Conservation (phyloP, 176 grass and related monocot species). For the Cocos nucifera region DNA sequence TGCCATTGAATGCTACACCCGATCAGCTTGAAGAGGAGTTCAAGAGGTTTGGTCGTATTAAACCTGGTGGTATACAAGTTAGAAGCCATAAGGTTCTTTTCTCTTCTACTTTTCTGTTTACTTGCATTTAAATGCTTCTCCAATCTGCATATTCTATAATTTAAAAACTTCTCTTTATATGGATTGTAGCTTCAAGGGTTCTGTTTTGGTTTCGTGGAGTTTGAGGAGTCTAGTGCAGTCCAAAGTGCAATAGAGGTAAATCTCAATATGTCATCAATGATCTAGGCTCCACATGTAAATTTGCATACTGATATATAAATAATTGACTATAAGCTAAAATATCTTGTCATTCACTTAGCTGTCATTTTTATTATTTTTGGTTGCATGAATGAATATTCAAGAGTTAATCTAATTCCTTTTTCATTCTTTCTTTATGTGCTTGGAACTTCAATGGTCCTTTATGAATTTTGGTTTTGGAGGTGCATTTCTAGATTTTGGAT, state of each 20-base stretch:
- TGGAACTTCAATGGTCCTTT: too few species aligned
- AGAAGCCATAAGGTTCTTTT: slow-evolving; percentile 87
- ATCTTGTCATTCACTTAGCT: too few species aligned
- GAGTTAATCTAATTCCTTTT: too few species aligned
- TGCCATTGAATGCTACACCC: slow-evolving; percentile 57
- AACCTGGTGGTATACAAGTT: slow-evolving; percentile 80
- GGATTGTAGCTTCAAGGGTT: slow-evolving; percentile 73
- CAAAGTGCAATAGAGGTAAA: slow-evolving; percentile 79
- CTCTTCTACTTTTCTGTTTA: background rate
- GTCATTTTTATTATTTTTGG: too few species aligned
- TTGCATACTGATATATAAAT: too few species aligned
- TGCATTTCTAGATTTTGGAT: too few species aligned
- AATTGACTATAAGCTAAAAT: too few species aligned
- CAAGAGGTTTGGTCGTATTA: slow-evolving; percentile 77
- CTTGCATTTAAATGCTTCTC: too few species aligned
- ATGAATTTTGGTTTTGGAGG: too few species aligned
- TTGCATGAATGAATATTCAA: too few species aligned
- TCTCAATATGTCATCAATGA: background rate
- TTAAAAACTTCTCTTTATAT: slow-evolving; percentile 10
- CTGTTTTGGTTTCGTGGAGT: slow-evolving; percentile 93
- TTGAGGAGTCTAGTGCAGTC: slow-evolving; percentile 69
- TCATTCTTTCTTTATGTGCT: too few species aligned
- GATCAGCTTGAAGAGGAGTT: slow-evolving; percentile 83
- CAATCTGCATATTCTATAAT: background rate
- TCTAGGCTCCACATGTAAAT: too few species aligned